Evolutionary conservation across 2,329 filamentous ascomycete species (phyloP).

Genomic region (Colletotrichum sublineola): DNA sequence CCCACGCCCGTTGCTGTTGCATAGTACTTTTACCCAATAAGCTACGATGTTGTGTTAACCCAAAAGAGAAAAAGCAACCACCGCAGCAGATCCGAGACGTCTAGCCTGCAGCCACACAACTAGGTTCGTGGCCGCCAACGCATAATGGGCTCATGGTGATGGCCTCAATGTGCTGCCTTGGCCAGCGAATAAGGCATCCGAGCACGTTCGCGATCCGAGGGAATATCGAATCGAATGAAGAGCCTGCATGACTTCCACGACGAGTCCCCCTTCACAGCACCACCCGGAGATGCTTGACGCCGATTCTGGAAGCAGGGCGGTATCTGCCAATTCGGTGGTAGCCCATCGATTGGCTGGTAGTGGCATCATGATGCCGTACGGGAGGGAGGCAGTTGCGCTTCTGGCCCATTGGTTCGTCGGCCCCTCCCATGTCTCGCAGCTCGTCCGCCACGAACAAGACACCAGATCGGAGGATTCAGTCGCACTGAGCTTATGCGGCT

Average conservation of each 20-base stretch:
- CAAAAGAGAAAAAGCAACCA: neutral
- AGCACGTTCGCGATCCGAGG: neutral
- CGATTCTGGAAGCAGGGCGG: neutral
- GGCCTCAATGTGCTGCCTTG: neutral
- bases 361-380: neutral
- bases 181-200: neutral
- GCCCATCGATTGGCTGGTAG: neutral
- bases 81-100: neutral
- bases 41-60: neutral
- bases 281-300: neutral
- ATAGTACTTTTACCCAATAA: slow-evolving; percentile 7
- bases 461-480: neutral
- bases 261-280: neutral
- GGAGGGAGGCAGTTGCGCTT: neutral
- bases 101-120: neutral
- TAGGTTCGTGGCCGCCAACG: slow-evolving; percentile 2
- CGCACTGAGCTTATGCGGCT: slow-evolving; percentile 22
- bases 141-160: slow-evolving; percentile 2
- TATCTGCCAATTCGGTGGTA: neutral
- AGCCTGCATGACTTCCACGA: neutral
- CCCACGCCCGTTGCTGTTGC: neutral
- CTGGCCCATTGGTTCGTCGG: neutral
- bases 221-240: neutral
- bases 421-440: neutral
- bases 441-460: neutral